A percentile compares a stretch with the other conserved stretches of the same genome.
Conservation (phyloP, 164 flowering plant genomes). For the Amborella trichopoda region DNA sequence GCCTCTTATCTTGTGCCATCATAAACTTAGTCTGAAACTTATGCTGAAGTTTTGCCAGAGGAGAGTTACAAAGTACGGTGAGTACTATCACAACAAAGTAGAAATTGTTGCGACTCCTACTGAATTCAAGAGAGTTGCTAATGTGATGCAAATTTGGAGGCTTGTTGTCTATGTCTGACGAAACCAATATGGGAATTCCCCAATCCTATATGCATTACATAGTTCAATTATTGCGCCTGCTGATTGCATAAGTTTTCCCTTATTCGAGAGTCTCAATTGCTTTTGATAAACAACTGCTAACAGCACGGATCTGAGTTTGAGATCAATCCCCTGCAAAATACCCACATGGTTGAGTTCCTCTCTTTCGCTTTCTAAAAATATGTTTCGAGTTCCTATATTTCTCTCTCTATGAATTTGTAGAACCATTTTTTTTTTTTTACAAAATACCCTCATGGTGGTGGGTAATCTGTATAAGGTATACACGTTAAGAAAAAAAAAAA, state of each 20-base stretch:
- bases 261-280: constrained; percentile 22
- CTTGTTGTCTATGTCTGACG: constrained; percentile 34
- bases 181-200: constrained; percentile 37
- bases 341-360: too few relatives aligned
- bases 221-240: constrained; percentile 30
- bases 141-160: constrained; percentile 24
- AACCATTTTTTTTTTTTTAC: too few relatives aligned
- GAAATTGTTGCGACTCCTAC: constrained; percentile 31
- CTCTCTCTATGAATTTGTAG: too few relatives aligned
- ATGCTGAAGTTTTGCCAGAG: constrained; percentile 26
- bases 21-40: constrained; percentile 20
- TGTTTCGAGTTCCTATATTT: too few relatives aligned
- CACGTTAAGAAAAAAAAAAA: too few relatives aligned
- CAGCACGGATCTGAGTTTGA: constrained; percentile 10
- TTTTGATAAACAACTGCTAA: constrained; percentile 25
- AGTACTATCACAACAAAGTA: too few relatives aligned
- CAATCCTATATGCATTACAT: constrained; percentile 34
- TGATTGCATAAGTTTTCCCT: constrained; percentile 18
- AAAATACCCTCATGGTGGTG: too few relatives aligned
- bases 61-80: too few relatives aligned
- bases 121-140: constrained; percentile 16
- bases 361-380: too few relatives aligned
- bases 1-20: too few relatives aligned
- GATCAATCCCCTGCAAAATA: too few relatives aligned
- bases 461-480: too few relatives aligned